phyloP scores from a whole-genome alignment of 257 asterid species.

The Solanum rostratum region DNA sequence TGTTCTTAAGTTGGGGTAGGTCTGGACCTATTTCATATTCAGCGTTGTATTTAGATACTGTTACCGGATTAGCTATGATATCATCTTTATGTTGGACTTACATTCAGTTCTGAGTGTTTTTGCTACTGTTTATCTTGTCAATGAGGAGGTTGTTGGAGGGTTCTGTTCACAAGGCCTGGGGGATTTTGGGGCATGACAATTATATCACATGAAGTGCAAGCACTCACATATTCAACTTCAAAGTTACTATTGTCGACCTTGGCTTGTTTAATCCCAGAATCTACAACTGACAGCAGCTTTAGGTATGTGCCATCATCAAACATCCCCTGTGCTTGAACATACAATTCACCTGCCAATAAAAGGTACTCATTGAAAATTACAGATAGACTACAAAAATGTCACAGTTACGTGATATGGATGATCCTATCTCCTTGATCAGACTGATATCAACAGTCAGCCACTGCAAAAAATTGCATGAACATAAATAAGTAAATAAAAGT shows the following conservation, averaged over 20 bases:
- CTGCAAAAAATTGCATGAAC: background rate
- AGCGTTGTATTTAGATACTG: background rate
- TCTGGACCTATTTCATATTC: background rate
- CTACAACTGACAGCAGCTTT: conserved; percentile 56
- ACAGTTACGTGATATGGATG: background rate
- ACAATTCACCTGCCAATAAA: conserved; percentile 69
- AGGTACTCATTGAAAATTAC: background rate
- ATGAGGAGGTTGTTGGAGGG: background rate
- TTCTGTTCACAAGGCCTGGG: background rate
- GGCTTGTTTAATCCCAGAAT: conserved; percentile 60
- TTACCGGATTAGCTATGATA: background rate
- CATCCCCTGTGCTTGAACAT: conserved; percentile 76
- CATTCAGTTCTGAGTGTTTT: background rate
- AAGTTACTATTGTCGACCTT: conserved; percentile 42
- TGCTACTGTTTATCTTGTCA: background rate
- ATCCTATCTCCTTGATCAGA: background rate
- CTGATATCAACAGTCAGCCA: background rate
- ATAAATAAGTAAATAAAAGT: background rate
- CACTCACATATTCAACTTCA: conserved; percentile 87
- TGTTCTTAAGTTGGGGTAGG: background rate
- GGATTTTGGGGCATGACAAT: background rate
- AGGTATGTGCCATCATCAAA: conserved; percentile 60
- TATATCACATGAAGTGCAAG: conserved; percentile 6
- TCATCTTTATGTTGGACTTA: background rate
- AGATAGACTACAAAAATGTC: background rate